phyloP scores from a whole-genome alignment of 495 filamentous ascomycete genomes.

The Neurospora sp. region DNA sequence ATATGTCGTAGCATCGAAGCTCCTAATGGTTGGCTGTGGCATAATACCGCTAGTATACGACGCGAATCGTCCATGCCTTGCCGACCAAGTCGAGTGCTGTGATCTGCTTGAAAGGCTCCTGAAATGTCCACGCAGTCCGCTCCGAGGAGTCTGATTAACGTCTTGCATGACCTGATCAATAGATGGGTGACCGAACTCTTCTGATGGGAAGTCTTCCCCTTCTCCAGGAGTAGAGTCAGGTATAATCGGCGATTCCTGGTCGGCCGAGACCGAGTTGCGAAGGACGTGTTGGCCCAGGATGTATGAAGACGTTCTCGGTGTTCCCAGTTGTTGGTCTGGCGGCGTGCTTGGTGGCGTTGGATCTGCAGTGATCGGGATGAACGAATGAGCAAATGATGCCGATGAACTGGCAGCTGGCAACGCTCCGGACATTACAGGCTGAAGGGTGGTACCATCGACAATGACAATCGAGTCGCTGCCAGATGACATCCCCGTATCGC shows the following conservation, averaged over 20 bases:
- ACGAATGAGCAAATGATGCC: conserved; percentile 39
- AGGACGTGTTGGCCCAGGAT: conserved; percentile 34
- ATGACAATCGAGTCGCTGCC: conserved; percentile 85
- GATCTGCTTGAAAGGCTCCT: conserved; percentile 31
- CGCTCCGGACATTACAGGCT: conserved; percentile 37
- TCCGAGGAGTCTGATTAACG: conserved; percentile 21
- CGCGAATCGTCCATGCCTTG: conserved; percentile 36
- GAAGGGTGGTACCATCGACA: conserved; percentile 55
- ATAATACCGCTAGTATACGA: conserved; percentile 66
- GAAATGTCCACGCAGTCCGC: conserved; percentile 24
- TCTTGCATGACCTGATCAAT: conserved; percentile 19
- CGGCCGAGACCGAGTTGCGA: conserved; percentile 16
- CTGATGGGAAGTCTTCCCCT: conserved; percentile 13
- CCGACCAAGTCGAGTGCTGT: conserved; percentile 28
- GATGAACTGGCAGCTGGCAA: conserved; percentile 34
- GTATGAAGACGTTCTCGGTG: conserved; percentile 41
- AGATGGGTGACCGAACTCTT: conserved; percentile 23
- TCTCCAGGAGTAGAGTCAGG: conserved; percentile 27
- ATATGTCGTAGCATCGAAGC: conserved; percentile 48
- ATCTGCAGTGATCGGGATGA: conserved; percentile 31
- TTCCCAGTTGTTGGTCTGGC: conserved; percentile 29
- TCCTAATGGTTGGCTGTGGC: conserved; percentile 46
- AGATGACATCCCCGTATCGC: conserved; percentile 50
- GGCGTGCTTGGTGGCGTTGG: conserved; percentile 46
- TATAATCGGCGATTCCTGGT: conserved; percentile 29